These are phyloP conservation scores for Haematococcus lacustris DNA, from an alignment of 139 green algal species.

Conservation along the genomic window DNA sequence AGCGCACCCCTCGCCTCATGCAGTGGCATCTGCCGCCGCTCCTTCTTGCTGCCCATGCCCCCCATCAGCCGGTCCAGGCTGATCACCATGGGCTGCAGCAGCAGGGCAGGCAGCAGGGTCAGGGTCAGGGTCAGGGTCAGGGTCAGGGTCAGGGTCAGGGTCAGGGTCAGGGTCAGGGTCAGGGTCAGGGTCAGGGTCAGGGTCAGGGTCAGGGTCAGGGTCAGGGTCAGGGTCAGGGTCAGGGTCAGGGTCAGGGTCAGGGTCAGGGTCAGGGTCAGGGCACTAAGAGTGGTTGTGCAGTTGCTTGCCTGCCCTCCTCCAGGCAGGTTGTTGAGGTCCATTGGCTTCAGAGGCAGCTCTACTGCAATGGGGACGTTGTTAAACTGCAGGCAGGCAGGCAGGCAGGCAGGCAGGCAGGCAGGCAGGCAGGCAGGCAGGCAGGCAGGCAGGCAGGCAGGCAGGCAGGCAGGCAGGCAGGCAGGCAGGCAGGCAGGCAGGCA, in stretches of 20 bases:
- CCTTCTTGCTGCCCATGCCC: conserved; percentile 2
- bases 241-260: too few relatives aligned
- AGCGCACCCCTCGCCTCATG: conserved; percentile 52
- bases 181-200: neutral
- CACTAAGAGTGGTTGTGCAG: neutral
- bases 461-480: too few relatives aligned
- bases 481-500: too few relatives aligned
- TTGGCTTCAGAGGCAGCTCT: too few relatives aligned
- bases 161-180: neutral
- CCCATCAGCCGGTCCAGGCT: conserved; percentile 18
- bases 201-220: neutral
- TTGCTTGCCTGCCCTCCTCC: neutral
- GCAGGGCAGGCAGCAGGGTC: neutral
- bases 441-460: too few relatives aligned
- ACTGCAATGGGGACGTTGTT: too few relatives aligned
- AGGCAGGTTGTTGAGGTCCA: neutral
- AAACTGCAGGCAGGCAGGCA: too few relatives aligned
- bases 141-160: neutral
- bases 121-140: neutral
- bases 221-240: neutral
- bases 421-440: too few relatives aligned
- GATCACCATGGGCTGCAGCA: conserved; percentile 13
- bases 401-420: too few relatives aligned
- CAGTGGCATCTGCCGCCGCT: conserved; percentile 25
- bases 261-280: too few relatives aligned